Evolutionary conservation across 352 stramenopile genomes (phyloP), one percentile per base, ranked within the genome.

Genomic region (Globisporangium alternatum): DNA sequence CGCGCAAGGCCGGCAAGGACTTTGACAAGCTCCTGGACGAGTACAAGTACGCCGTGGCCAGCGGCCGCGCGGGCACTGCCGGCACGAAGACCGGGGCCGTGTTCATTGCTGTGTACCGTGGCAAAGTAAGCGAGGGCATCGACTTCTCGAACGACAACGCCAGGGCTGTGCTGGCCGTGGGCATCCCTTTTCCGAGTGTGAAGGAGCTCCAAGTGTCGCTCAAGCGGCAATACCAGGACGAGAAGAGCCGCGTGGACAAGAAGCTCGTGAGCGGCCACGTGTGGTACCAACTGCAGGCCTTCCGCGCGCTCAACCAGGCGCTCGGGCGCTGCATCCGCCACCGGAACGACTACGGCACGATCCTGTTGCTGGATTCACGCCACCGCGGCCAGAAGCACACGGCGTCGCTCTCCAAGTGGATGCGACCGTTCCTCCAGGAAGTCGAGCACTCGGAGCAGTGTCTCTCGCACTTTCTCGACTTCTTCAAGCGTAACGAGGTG

Each of bases 321-420:
- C 85, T 99, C 19, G 98, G 98, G 1, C 89, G 98, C 47, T 98
- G 98, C 35, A 99, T 99, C 77, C 96, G 98, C 30, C 98, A 99
- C 73, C 88, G 91, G 5, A 76, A 90, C 31, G 98, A 99, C 74
- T 99, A 98, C 67, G 98, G 98, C 13, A 87, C 91, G 39, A 98
- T 99, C 48, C 75, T 99, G 31, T 78, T 99, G 25, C 75, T 98
- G 2, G 98, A 99, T 52, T 94, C 87, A 2, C 77, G 87, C 5
- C 85, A 93, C 70, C 78, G 82, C 4, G 80, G 80, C 31, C 76
- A 88, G 33, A 77, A 72, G 33, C 75, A 91, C 62, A 81, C 71
- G 8, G 75, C 77, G 25, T 91, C 76, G 28, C 74, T 93, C 6
- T 91, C 84, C 45, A 93, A 93, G 70, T 93, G 84, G 84, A 90